phyloP scores from a whole-genome alignment of 2,329 filamentous ascomycete genomes.

The Cladosporium halotolerans region DNA sequence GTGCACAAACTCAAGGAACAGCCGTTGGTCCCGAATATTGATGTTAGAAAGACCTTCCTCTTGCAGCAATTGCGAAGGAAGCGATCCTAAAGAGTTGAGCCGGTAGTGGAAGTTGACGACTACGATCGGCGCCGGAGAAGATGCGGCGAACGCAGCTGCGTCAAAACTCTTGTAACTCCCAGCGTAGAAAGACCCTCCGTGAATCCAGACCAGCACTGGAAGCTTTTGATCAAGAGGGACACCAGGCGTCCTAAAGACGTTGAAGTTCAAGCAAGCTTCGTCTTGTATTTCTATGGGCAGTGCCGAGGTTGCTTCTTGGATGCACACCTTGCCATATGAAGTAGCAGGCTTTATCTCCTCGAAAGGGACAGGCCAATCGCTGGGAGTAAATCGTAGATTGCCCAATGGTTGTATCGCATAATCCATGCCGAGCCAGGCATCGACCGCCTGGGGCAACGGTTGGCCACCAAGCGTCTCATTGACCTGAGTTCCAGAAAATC shows the following conservation, averaged over 20 bases:
- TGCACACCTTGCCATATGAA: constrained; percentile 29
- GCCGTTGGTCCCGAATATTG: constrained; percentile 17
- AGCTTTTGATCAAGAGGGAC: constrained; percentile 35
- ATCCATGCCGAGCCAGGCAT: constrained; percentile 8
- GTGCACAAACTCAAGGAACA: constrained; percentile 33
- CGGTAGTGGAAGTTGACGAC: constrained; percentile 57
- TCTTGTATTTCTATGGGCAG: neutral
- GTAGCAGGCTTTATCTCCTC: constrained; percentile 17
- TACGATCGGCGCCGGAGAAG: constrained; percentile 43
- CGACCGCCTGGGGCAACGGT: neutral
- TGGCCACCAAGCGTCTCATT: constrained; percentile 6
- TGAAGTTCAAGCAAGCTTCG: constrained; percentile 57
- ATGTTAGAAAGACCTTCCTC: constrained; percentile 31
- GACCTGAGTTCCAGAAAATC: constrained; percentile 4
- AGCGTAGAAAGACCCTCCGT: constrained; percentile 53
- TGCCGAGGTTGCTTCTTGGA: constrained; percentile 22
- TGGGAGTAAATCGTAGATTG: constrained; percentile 2
- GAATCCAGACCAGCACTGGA: constrained; percentile 54
- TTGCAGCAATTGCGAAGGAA: constrained; percentile 24
- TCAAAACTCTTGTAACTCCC: constrained; percentile 46
- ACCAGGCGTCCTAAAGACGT: constrained; percentile 45
- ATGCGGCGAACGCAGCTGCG: constrained; percentile 56
- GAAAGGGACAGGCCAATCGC: neutral
- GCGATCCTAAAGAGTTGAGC: constrained; percentile 30
- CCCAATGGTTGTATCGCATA: constrained; percentile 4